Evolutionary conservation across 495 filamentous ascomycete species (phyloP).

Genomic region (Bacidia gigantensis): DNA sequence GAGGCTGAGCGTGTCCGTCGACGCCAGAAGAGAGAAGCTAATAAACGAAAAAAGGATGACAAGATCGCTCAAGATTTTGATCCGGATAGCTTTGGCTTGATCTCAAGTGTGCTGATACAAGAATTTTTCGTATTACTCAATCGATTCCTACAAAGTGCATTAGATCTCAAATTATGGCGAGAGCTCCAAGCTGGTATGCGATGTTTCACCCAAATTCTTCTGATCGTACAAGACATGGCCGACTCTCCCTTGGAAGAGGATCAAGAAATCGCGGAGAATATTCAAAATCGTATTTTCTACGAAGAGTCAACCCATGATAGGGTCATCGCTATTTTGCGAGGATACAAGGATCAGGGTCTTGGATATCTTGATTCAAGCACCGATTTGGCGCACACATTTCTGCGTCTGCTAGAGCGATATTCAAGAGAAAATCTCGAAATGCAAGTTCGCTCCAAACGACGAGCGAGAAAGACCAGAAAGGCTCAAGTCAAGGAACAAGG

Average conservation of each 20-base stretch:
- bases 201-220: conserved; percentile 63
- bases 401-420: conserved; percentile 84
- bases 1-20: conserved; percentile 72
- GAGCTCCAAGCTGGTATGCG: conserved; percentile 80
- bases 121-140: conserved; percentile 84
- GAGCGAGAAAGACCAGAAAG: conserved; percentile 57
- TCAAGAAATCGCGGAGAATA: conserved; percentile 96
- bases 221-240: conserved; percentile 90
- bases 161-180: conserved; percentile 74
- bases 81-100: conserved; percentile 65
- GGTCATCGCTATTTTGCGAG: conserved; percentile 59
- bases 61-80: conserved; percentile 36
- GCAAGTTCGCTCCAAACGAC: conserved; percentile 70
- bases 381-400: conserved; percentile 79
- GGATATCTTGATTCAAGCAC: conserved; percentile 87
- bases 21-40: conserved; percentile 31
- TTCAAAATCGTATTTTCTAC: conserved; percentile 92
- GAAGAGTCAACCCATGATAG: conserved; percentile 89
- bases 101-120: conserved; percentile 82
- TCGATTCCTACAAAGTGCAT: conserved; percentile 59
- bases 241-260: conserved; percentile 77
- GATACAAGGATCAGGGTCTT: conserved; percentile 87
- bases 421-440: conserved; percentile 89
- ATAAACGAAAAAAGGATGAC: conserved; percentile 27
- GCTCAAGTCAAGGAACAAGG: conserved; percentile 24